Evolutionary conservation across 2,329 filamentous ascomycete species (phyloP).

Genomic region (Alternaria viburni): DNA sequence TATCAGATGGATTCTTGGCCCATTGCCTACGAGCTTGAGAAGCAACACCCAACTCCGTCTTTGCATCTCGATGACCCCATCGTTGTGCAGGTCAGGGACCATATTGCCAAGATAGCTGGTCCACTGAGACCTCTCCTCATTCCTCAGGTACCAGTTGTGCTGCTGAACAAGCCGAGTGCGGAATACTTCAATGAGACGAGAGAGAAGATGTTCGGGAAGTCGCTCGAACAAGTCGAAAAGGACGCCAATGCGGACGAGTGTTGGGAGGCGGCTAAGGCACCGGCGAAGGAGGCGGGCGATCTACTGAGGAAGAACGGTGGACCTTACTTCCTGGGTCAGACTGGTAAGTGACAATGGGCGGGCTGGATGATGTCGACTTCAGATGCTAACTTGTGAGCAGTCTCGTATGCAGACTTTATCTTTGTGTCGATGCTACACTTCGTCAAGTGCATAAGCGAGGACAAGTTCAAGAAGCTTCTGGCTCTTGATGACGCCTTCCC

Average conservation of each 20-base stretch:
- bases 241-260: conserved; percentile 58
- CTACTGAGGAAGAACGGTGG: conserved; percentile 64
- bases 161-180: conserved; percentile 60
- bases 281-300: conserved; percentile 45
- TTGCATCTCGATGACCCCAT: conserved; percentile 64
- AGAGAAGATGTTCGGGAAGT: conserved; percentile 57
- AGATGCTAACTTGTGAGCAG: conserved; percentile 18
- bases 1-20: conserved; percentile 69
- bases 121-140: conserved; percentile 39
- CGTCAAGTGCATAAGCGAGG: conserved; percentile 44
- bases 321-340: conserved; percentile 66
- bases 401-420: conserved; percentile 57
- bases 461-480: conserved; percentile 49
- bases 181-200: conserved; percentile 66
- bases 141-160: conserved; percentile 54
- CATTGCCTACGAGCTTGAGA: conserved; percentile 67
- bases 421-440: conserved; percentile 60
- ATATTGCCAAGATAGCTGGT: conserved; percentile 39
- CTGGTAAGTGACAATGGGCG: conserved; percentile 46
- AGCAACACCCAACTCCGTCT: conserved; percentile 63
- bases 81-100: conserved; percentile 53
- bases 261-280: conserved; percentile 56
- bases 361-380: neutral
- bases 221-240: conserved; percentile 57
- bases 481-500: conserved; percentile 47